Evolutionary conservation across 176 grass and related monocot species (phyloP).

Genomic region (Musa acuminata): DNA sequence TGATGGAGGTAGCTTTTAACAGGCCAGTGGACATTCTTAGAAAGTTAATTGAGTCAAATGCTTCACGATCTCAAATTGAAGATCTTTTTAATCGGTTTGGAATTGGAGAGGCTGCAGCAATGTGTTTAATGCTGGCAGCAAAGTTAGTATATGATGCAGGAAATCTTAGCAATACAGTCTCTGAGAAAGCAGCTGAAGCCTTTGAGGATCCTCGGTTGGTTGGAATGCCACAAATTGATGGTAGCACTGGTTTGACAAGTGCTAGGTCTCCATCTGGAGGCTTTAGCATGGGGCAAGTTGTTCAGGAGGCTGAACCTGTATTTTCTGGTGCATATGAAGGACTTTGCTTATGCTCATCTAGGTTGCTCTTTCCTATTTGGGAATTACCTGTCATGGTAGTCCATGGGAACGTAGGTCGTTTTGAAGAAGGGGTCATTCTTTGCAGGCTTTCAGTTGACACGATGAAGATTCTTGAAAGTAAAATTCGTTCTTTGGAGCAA

Average conservation of each 20-base stretch:
- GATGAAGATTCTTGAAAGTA: conserved; percentile 83
- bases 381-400: conserved; percentile 76
- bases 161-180: conserved; percentile 49
- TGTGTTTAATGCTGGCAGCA: conserved; percentile 91
- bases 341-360: conserved; percentile 90
- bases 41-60: conserved; percentile 78
- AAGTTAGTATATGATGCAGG: conserved; percentile 76
- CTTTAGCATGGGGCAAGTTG: conserved; percentile 98
- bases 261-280: conserved; percentile 63
- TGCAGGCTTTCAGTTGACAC: conserved; percentile 66
- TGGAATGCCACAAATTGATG: conserved; percentile 73
- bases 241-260: conserved; percentile 55
- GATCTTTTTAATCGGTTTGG: conserved; percentile 93
- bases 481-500: conserved; percentile 77
- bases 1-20: conserved; percentile 87
- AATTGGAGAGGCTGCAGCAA: conserved; percentile 83
- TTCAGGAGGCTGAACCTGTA: conserved; percentile 82
- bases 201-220: conserved; percentile 90
- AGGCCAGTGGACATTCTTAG: conserved; percentile 92
- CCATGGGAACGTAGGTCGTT: conserved; percentile 38
- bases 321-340: conserved; percentile 97
- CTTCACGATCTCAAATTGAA: conserved; percentile 61
- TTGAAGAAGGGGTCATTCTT: conserved; percentile 50
- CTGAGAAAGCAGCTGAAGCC: conserved; percentile 84
- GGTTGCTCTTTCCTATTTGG: conserved; percentile 87